A percentile compares a stretch with the other conserved stretches of the same genome.
Evolutionary conservation across 164 flowering plant species (phyloP).

Genomic region (Kingdonia uniflora): DNA sequence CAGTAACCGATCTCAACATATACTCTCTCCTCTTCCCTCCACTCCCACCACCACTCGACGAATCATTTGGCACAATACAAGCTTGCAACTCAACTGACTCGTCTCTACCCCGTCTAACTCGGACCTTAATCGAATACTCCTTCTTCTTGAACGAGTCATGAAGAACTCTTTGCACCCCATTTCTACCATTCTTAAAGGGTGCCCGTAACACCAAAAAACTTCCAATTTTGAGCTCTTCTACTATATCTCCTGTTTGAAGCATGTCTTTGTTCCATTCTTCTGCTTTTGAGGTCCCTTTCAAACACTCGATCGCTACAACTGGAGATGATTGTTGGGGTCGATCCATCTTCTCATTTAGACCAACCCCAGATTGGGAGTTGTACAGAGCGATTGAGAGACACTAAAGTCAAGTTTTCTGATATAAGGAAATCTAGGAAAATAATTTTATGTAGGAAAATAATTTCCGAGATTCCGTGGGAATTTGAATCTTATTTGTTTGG

Average conservation of each 20-base stretch:
- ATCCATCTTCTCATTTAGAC: conserved; percentile 1
- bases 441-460: too few species aligned
- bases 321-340: background rate
- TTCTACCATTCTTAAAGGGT: conserved; percentile 67
- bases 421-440: too few species aligned
- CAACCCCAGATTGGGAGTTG: too few species aligned
- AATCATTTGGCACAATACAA: conserved; percentile 75
- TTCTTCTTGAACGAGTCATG: conserved; percentile 52
- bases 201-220: conserved; percentile 14
- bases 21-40: conserved; percentile 36
- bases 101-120: conserved; percentile 59
- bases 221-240: conserved; percentile 70
- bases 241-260: conserved; percentile 90
- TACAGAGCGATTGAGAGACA: too few species aligned
- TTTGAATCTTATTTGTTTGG: too few species aligned
- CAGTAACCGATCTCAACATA: conserved; percentile 61
- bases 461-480: too few species aligned
- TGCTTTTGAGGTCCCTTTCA: conserved; percentile 74
- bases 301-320: conserved; percentile 75
- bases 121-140: conserved; percentile 61
- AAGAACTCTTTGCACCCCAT: conserved; percentile 69
- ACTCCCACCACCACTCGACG: conserved; percentile 19
- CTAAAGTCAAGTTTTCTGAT: too few species aligned
- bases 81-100: conserved; percentile 72
- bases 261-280: conserved; percentile 86